These are phyloP conservation scores for Brassica napus DNA, from an alignment of 345 rosid species.

Conservation along the genomic window DNA sequence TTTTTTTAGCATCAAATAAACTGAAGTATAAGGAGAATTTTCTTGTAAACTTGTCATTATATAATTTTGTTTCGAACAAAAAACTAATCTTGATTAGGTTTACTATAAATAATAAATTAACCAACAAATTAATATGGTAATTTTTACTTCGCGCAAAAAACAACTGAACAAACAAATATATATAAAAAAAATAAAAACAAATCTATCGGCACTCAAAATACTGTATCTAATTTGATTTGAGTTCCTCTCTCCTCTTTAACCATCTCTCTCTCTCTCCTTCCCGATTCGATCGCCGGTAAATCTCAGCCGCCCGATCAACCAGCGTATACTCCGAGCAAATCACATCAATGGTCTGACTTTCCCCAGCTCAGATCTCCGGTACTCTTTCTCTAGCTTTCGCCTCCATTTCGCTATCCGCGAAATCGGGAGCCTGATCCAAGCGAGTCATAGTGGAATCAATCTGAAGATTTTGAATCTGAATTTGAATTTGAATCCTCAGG, in stretches of 20 bases:
- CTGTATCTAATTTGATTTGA: not conserved
- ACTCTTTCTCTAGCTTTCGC: not conserved
- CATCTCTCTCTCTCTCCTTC: not conserved
- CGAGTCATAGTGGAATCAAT: constrained; percentile 19
- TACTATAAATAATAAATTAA: not conserved
- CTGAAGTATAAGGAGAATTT: too few species aligned
- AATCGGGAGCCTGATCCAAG: constrained; percentile 22
- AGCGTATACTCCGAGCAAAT: not conserved
- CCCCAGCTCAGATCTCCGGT: constrained; percentile 4
- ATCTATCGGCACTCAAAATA: not conserved
- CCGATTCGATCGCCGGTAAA: not conserved
- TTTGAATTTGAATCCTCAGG: constrained; percentile 16
- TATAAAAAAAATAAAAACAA: not conserved
- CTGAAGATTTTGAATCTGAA: constrained; percentile 9
- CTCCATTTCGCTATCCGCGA: not conserved
- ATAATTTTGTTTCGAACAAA: not conserved
- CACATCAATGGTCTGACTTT: not conserved
- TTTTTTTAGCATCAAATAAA: too few species aligned
- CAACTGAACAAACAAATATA: not conserved
- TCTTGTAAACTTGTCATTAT: too few species aligned
- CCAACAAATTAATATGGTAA: not conserved
- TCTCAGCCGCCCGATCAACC: not conserved
- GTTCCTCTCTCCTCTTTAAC: not conserved
- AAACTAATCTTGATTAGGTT: not conserved
- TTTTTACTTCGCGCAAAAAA: not conserved